A percentile compares a stretch with the other conserved stretches of the same genome.
phyloP scores from a whole-genome alignment of 2,329 filamentous ascomycete genomes.

The Knoxdaviesia proteae region DNA sequence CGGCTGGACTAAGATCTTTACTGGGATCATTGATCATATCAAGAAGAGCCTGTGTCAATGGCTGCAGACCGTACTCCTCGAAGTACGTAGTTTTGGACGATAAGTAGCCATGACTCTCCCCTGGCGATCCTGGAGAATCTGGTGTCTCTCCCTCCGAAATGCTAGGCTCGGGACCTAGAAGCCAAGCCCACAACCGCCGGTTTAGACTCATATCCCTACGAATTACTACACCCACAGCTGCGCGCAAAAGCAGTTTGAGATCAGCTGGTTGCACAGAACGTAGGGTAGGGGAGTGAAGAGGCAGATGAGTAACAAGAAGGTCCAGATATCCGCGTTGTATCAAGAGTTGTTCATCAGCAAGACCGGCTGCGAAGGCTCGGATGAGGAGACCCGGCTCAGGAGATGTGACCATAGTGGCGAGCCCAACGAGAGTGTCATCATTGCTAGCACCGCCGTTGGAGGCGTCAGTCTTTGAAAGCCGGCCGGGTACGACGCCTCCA shows the following conservation, averaged over 20 bases:
- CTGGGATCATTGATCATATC: slow-evolving; percentile 48
- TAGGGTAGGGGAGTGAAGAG: slow-evolving; percentile 62
- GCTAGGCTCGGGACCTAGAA: slow-evolving; percentile 56
- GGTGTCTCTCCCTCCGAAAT: slow-evolving; percentile 24
- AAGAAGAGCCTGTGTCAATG: slow-evolving; percentile 54
- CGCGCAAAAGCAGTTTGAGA: slow-evolving; percentile 59
- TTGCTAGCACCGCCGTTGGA: slow-evolving; percentile 3
- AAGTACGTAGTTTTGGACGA: slow-evolving; percentile 60
- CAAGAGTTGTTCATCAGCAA: slow-evolving; percentile 70
- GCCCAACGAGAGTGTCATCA: slow-evolving; percentile 4
- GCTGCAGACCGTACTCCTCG: slow-evolving; percentile 52
- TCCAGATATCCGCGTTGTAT: slow-evolving; percentile 91
- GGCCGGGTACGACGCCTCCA: slow-evolving; percentile 18
- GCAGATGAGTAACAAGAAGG: slow-evolving; percentile 73
- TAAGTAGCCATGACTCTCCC: slow-evolving; percentile 23
- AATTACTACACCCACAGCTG: slow-evolving; percentile 71
- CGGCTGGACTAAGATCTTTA: slow-evolving; percentile 15
- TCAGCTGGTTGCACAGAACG: slow-evolving; percentile 58
- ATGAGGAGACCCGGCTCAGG: slow-evolving; percentile 83
- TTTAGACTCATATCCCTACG: slow-evolving; percentile 95
- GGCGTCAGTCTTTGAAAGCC: slow-evolving; percentile 14
- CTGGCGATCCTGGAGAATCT: slow-evolving; percentile 22
- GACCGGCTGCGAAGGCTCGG: slow-evolving; percentile 76
- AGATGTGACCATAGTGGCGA: slow-evolving; percentile 50
- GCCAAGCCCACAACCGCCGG: slow-evolving; percentile 85